Evolutionary conservation across 352 stramenopile species (phyloP), one percentile per base, ranked within the genome.

Genomic region (Thalassiosira delicatula): DNA sequence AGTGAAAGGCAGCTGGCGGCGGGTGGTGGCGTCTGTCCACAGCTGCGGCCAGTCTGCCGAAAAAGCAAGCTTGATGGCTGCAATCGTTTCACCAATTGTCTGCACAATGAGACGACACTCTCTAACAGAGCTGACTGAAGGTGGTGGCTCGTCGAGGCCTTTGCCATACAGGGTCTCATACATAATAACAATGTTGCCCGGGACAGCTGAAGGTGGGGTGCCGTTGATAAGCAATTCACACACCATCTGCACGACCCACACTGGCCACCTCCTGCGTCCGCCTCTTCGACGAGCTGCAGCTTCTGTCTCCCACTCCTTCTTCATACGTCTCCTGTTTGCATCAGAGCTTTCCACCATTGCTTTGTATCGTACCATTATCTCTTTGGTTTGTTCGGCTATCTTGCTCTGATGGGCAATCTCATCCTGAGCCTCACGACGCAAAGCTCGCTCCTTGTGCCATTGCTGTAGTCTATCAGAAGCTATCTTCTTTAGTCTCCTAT

Each of bases 151-250:
- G n/a, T n/a, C n/a, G n/a, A n/a, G n/a, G n/a, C n/a, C n/a, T 35
- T 83, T 51, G 17, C 42, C 23, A 62, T 72, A 73, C 2, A 79
- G 30, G 25, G 57, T 70, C 33, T 54, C 33, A 67, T 75, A 70
- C 59, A 74, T 46, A 53, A 49, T 84, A 37, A 32, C 9, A 19
- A 80, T 80, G 53, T 70, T 79, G 9, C 3, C 37, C 9, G 19
- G 35, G n/a, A 84, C 70, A 19, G 61, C 46, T 49, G 29, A 49
- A 21, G 68, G 76, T 21, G 57, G 25, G 23, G 68, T 79, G 12
- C 67, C 76, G 53, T 66, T 73, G 23, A 83, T n/a, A 23, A 83
- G 59, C 23, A 83, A 51, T 53, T 83, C 68, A 51, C 68, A 83
- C 21, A 78, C 72, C 0, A 72, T 9, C 46, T 72, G 54, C 9